Base-by-base conservation (phyloP, 1,139 yeast genomes). In the Lodderomyces oxycetoniae region DNA sequence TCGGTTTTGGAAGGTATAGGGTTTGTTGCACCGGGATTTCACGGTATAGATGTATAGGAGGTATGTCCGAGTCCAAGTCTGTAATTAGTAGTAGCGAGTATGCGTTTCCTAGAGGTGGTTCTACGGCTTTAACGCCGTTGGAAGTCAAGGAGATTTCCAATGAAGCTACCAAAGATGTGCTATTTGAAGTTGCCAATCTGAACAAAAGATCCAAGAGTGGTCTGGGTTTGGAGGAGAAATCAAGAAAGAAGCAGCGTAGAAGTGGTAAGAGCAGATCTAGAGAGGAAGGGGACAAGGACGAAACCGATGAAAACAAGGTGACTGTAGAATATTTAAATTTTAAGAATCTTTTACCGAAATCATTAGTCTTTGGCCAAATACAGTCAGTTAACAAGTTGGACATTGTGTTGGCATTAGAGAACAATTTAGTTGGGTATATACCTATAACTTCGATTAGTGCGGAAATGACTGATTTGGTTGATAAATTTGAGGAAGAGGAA, bases 101-200 rank as follows among this genome's bases (percentile, higher is more conserved):
- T 35, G 76, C 95, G 13, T 91, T 91, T 54, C 98, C 98, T 33
- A 81, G 99, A 76, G 98, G 98, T 49, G 96, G 96, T 36, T 77
- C 84, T 8, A 74, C 89, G 16, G 86, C 79, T 12, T 71, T 89
- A 55, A 77, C 95, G 3, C 89, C 98, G 4, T 63, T 91, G 46
- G 99, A 91, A 61, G 79, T 87, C 47, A 88, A 88, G 56, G 94
- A 88, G 54, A 93, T 89, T 36, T 80, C 95, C 26, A 88, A 87
- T 52, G 95, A 91, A 57, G 98, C 93, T 29, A 79, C 89, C 21
- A 75, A 75, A 47, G 98, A 91, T 63, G 94, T 85, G 17, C 65
- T 86, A 36, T 84, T 84, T 47, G 89, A 77, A 48, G 59, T 66
- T 31, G 48, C 69, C 15, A 58, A 54, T 12, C 22, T 19, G 22